These are phyloP conservation scores for Irpex sp. DNA, from an alignment of 1,284 basidiomycete genomes.

Conservation along the genomic window DNA sequence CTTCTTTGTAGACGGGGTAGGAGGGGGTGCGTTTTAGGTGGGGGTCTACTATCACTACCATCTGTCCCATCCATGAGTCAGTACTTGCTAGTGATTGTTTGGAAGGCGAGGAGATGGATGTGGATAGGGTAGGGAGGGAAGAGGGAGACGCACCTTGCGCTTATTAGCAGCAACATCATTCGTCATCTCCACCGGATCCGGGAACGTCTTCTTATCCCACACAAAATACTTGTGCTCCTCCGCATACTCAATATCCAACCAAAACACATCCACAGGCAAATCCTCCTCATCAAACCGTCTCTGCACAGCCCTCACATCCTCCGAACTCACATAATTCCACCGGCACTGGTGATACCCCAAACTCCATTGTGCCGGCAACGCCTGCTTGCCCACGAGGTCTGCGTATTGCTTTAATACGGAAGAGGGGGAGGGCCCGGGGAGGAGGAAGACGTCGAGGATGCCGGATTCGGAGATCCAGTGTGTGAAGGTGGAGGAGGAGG, in stretches of 20 bases:
- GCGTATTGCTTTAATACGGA: slow-evolving; percentile 88
- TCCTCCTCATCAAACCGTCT: slow-evolving; percentile 88
- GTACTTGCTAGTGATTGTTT: background rate
- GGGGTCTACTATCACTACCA: slow-evolving; percentile 97
- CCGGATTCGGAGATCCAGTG: slow-evolving; percentile 99
- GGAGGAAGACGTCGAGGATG: slow-evolving; percentile 90
- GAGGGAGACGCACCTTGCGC: slow-evolving; percentile 63
- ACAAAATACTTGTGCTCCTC: slow-evolving; percentile 97
- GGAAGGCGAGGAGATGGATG: background rate
- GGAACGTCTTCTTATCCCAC: slow-evolving; percentile 92
- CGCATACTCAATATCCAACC: slow-evolving; percentile 98
- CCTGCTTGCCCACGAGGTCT: slow-evolving; percentile 79
- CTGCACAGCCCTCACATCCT: slow-evolving; percentile 88
- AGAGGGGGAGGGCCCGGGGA: slow-evolving; percentile 83
- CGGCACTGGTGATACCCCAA: slow-evolving; percentile 97
- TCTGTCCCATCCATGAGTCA: slow-evolving; percentile 43
- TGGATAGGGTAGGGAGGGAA: too few species aligned
- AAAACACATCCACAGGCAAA: slow-evolving; percentile 95
- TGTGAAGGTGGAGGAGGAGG: slow-evolving; percentile 69
- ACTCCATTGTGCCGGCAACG: slow-evolving; percentile 88
- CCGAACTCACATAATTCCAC: slow-evolving; percentile 96
- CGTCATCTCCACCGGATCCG: slow-evolving; percentile 92
- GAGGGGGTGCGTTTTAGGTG: slow-evolving; percentile 84
- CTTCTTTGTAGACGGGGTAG: slow-evolving; percentile 87
- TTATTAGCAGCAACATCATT: slow-evolving; percentile 82